Percentiles rank a stretch among this genome's conserved stretches.
Conservation (phyloP, 1,139 yeast genomes). For the Yamadazyma aaseri region DNA sequence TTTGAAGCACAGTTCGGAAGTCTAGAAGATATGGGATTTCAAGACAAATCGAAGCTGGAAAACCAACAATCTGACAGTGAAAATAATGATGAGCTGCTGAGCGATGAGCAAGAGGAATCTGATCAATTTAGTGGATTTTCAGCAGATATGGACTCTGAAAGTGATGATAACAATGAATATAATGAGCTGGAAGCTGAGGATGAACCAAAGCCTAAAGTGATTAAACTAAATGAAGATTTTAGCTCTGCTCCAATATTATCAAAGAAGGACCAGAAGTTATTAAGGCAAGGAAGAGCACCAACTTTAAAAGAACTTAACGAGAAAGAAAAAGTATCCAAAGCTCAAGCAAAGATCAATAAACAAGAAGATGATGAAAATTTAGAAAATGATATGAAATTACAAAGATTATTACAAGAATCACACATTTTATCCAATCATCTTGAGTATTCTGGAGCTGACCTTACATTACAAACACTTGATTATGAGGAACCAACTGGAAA, state of each 20-base stretch:
- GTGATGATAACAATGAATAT: constrained; percentile 10
- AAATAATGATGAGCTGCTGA: constrained; percentile 11
- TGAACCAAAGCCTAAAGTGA: constrained; percentile 34
- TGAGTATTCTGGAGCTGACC: constrained; percentile 72
- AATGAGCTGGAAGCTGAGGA: constrained; percentile 21
- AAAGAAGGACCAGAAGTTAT: constrained; percentile 31
- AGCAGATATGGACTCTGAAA: constrained; percentile 9
- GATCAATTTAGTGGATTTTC: constrained; percentile 15
- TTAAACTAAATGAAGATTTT: constrained; percentile 28
- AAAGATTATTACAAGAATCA: constrained; percentile 79
- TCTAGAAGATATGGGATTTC: constrained; percentile 57
- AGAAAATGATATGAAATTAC: constrained; percentile 80
- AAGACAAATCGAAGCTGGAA: constrained; percentile 46
- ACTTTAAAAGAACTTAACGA: constrained; percentile 35
- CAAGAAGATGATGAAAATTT: constrained; percentile 52
- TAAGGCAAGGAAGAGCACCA: constrained; percentile 44
- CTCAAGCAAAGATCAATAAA: constrained; percentile 25
- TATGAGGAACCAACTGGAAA: constrained; percentile 76
- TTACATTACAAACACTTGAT: constrained; percentile 66
- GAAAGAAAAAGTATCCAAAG: constrained; percentile 29
- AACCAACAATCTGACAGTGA: constrained; percentile 10
- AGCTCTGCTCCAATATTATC: constrained; percentile 21
- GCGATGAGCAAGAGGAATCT: constrained; percentile 19
- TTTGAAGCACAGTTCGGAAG: constrained; percentile 73
- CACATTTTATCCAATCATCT: constrained; percentile 67